Evolutionary conservation across 1,284 basidiomycete species (phyloP), one percentile per base, ranked within the genome.

Genomic region (Cryptococcus wingfieldii): DNA sequence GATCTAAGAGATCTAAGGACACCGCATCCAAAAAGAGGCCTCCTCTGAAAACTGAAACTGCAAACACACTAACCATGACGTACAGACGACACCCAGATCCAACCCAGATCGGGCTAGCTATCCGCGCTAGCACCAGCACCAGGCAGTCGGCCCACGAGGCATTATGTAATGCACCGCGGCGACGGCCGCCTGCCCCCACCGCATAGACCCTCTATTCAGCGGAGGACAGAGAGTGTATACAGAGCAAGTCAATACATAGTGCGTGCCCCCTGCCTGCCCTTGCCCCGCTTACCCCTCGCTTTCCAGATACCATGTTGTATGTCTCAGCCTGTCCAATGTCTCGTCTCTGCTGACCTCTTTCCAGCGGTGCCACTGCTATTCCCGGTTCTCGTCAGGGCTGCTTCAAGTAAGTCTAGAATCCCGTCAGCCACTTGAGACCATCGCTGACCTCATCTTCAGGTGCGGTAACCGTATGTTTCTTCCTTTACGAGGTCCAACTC

Each of bases 371-470:
- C 50, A 61, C 72, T 47, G 54, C 63, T 39, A 62, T 75, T 38
- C 73, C 73, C 37, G 73, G 73, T 28, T 73, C 71, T 61, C 66
- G 72, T 56, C 73, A 74, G 56, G 73, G 73, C 28, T 75, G 73
- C 63, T 75, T 73, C 71, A 75, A 75, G 70, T 75, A 55, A 60
- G 70, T 64, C 31, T 51, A 48, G 31, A 52, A 37, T 51, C 41
- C 25, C 19, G 38, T 12, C 16, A 14, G 23, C 28, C 8, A 10
- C 46, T 51, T 56, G 34, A 61, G 47, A 19, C 27, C 23, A 16
- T 16, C 38, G 48, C 27, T 38, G 43, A 50, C 34, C 19, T 14
- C 7, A 34, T 28, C 19, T 44, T 4, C 44, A 70, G 67, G 52
- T 71, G 70, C 52, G 70, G 69, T 56, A 72, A 74, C 62, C 67